phyloP scores from a whole-genome alignment of 2,329 filamentous ascomycete species.

The Xylaria sp. region DNA sequence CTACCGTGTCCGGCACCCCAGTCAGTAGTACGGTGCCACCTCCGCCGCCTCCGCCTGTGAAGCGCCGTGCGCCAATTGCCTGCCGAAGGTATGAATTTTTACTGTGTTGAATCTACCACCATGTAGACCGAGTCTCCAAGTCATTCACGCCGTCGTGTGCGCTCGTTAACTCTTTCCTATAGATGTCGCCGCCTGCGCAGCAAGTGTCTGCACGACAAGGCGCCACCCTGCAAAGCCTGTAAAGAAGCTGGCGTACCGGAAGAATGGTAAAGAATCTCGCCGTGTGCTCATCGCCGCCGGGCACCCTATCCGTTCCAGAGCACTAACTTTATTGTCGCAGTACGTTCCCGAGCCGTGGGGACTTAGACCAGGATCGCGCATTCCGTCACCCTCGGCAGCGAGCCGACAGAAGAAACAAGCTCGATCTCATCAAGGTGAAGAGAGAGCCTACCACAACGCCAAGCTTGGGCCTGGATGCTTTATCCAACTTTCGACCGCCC shows the following conservation, averaged over 20 bases:
- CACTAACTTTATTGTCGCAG: constrained; percentile 41
- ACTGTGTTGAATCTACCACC: constrained; percentile 16
- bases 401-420: constrained; percentile 52
- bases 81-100: constrained; percentile 55
- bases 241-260: constrained; percentile 54
- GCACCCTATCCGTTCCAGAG: neutral
- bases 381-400: constrained; percentile 61
- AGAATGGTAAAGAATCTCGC: constrained; percentile 52
- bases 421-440: constrained; percentile 36
- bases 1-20: constrained; percentile 23
- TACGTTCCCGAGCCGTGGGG: constrained; percentile 58
- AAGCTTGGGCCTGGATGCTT: constrained; percentile 29
- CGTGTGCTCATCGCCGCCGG: neutral
- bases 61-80: constrained; percentile 58
- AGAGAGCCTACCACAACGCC: constrained; percentile 35
- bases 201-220: constrained; percentile 59
- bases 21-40: constrained; percentile 10
- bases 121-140: constrained; percentile 4
- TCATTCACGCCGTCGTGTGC: neutral
- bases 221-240: constrained; percentile 59
- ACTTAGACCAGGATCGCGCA: constrained; percentile 59
- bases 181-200: constrained; percentile 63
- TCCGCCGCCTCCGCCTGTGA: constrained; percentile 43
- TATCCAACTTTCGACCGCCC: constrained; percentile 42
- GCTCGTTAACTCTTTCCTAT: constrained; percentile 15